These are phyloP conservation scores for Aleurites moluccanus DNA, from an alignment of 441 rosid genomes.

Conservation along the genomic window DNA sequence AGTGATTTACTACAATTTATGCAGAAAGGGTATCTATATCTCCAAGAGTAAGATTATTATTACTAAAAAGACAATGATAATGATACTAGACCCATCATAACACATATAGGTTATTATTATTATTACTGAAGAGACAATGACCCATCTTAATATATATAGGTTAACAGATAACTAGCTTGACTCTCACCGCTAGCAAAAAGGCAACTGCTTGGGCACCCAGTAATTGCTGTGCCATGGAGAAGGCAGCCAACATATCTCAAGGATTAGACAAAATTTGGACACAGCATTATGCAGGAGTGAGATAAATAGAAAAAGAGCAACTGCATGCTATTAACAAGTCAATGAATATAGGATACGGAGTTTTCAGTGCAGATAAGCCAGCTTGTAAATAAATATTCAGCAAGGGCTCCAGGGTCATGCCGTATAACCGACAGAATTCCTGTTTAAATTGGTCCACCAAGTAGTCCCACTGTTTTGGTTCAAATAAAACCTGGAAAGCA, in stretches of 20 bases:
- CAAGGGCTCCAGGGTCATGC: slow-evolving; percentile 93
- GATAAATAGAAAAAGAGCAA: background rate
- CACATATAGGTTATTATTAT: background rate
- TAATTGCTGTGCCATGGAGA: background rate
- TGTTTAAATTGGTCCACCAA: slow-evolving; percentile 84
- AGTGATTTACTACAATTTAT: background rate
- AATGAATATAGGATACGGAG: slow-evolving; percentile 67
- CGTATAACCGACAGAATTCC: slow-evolving; percentile 89
- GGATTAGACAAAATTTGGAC: background rate
- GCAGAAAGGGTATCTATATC: background rate
- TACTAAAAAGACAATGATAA: background rate
- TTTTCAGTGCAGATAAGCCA: slow-evolving; percentile 91
- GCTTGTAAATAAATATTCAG: slow-evolving; percentile 89
- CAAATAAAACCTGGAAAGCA: slow-evolving; percentile 67
- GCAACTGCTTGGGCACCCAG: background rate
- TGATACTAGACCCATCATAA: background rate
- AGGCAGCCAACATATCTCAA: background rate
- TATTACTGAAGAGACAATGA: background rate
- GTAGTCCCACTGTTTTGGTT: slow-evolving; percentile 82
- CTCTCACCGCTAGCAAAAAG: background rate
- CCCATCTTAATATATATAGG: background rate
- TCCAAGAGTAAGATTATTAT: background rate
- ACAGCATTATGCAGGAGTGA: background rate
- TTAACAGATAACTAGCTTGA: too few relatives aligned
- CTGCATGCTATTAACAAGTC: background rate